Conservation (phyloP, 306 rosid species). For the Cucumis hystrix region DNA sequence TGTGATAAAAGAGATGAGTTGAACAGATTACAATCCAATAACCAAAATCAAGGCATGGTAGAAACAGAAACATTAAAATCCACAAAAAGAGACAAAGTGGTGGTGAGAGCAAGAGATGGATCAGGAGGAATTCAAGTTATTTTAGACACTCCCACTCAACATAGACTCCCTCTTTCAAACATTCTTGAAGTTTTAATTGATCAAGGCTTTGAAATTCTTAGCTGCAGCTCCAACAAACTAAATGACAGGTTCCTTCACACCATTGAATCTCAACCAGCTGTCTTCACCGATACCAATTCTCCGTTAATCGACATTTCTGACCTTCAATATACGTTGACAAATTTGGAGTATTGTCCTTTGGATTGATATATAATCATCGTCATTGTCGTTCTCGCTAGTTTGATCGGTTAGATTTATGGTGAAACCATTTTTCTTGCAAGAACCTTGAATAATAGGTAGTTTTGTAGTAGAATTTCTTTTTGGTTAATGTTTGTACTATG, state of each 20-base stretch:
- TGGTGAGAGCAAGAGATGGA: background rate
- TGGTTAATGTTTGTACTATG: no score
- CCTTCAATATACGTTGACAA: background rate
- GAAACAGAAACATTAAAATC: background rate
- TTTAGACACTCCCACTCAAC: conserved; percentile 13
- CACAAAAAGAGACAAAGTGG: background rate
- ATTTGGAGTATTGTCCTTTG: background rate
- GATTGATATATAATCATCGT: background rate
- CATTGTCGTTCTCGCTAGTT: no score
- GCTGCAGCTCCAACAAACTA: conserved; percentile 22
- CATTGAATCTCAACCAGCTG: conserved; percentile 20
- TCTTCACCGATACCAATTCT: background rate
- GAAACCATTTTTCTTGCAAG: no score
- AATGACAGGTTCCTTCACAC: conserved; percentile 22
- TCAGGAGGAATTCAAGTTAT: conserved; percentile 21
- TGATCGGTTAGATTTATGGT: no score
- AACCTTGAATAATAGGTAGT: no score
- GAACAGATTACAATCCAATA: background rate
- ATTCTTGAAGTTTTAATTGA: conserved; percentile 10
- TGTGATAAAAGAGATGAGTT: conserved; percentile 20
- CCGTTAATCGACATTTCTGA: background rate
- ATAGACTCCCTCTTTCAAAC: conserved; percentile 24
- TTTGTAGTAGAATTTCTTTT: no score
- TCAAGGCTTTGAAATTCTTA: conserved; percentile 17
- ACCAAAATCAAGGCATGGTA: no score